Conservation (phyloP, 2,329 filamentous ascomycete species). For the Graphiopsis chlorocephala region DNA sequence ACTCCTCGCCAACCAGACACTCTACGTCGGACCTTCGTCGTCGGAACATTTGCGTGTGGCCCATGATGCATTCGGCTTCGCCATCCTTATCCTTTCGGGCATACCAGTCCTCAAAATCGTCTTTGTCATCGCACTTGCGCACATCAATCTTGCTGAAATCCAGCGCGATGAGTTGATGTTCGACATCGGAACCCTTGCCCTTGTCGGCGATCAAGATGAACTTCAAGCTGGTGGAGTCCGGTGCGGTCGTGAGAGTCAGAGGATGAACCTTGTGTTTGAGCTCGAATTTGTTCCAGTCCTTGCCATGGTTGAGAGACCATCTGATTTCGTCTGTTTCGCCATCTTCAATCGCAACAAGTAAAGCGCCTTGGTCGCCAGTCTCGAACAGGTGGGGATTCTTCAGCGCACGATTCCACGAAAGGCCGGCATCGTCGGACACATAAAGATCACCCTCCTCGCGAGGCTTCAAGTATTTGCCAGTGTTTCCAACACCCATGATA, state of each 20-base stretch:
- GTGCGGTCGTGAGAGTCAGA: constrained; percentile 76
- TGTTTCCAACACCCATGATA: constrained; percentile 92
- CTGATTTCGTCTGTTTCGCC: constrained; percentile 60
- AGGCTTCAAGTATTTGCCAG: constrained; percentile 67
- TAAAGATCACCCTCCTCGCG: constrained; percentile 77
- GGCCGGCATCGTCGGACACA: constrained; percentile 85
- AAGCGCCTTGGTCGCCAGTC: constrained; percentile 88
- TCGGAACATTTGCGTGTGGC: constrained; percentile 82
- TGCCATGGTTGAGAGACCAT: constrained; percentile 88
- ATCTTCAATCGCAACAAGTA: constrained; percentile 72
- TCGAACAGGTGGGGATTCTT: constrained; percentile 91
- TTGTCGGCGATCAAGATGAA: constrained; percentile 72
- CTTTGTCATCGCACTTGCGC: constrained; percentile 67
- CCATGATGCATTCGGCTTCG: constrained; percentile 88
- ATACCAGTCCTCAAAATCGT: constrained; percentile 84
- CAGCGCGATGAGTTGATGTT: constrained; percentile 69
- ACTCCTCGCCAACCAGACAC: constrained; percentile 84
- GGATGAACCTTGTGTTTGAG: constrained; percentile 70
- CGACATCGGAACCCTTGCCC: constrained; percentile 50
- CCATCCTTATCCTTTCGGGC: constrained; percentile 78
- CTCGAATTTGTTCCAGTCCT: constrained; percentile 71
- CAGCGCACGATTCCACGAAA: constrained; percentile 74
- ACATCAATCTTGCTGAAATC: constrained; percentile 83
- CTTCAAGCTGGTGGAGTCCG: constrained; percentile 88
- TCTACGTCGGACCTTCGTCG: constrained; percentile 83